Evolutionary conservation across 2,329 filamentous ascomycete species (phyloP).

Genomic region (Botryotinia globosa): DNA sequence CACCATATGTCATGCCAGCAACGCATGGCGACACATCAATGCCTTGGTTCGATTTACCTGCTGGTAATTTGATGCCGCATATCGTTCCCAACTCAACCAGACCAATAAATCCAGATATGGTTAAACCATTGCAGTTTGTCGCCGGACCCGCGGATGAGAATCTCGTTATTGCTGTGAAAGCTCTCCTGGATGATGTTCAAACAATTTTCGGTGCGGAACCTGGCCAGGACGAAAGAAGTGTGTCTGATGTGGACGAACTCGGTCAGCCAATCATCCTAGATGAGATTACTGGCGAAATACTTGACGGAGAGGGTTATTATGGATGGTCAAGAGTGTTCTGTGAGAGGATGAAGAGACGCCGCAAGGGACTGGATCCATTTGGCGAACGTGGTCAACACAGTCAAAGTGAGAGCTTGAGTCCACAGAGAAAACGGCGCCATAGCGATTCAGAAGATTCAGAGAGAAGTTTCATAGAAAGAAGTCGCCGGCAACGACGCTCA

Average conservation of each 20-base stretch:
- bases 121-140: conserved; percentile 69
- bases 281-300: conserved; percentile 59
- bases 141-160: conserved; percentile 64
- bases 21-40: conserved; percentile 71
- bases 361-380: conserved; percentile 30
- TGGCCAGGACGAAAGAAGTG: conserved; percentile 47
- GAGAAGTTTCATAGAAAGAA: conserved; percentile 26
- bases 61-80: conserved; percentile 75
- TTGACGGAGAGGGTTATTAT: conserved; percentile 74
- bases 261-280: conserved; percentile 67
- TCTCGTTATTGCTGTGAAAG: conserved; percentile 67
- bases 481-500: conserved; percentile 32
- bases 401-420: conserved; percentile 33
- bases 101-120: conserved; percentile 67
- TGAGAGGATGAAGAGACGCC: conserved; percentile 69
- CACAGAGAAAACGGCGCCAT: conserved; percentile 33
- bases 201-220: conserved; percentile 59
- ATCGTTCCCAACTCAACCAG: conserved; percentile 72
- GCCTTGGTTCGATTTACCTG: conserved; percentile 79
- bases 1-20: conserved; percentile 70
- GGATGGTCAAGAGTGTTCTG: conserved; percentile 83
- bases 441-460: conserved; percentile 32
- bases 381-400: conserved; percentile 25
- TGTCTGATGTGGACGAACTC: conserved; percentile 69
- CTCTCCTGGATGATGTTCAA: conserved; percentile 66